phyloP scores from a whole-genome alignment of 106 monocot genomes.

The Hemerocallis citrina region DNA sequence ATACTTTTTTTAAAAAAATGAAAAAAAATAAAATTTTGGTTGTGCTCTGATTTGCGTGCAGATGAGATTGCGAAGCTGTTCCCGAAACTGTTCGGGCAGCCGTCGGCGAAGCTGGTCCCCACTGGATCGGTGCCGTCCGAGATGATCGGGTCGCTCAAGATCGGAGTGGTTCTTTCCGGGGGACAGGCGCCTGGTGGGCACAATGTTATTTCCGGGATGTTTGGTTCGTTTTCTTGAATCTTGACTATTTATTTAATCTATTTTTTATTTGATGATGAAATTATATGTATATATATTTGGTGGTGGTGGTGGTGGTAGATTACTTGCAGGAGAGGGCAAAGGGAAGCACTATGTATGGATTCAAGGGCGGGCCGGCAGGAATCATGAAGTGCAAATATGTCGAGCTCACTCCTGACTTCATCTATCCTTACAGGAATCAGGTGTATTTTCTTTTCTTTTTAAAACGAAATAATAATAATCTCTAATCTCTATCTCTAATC shows the following conservation, averaged over 20 bases:
- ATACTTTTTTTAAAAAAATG: no score
- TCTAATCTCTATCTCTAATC: no score
- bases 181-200: conserved; percentile 98
- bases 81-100: conserved; percentile 78
- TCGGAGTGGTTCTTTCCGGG: conserved; percentile 93
- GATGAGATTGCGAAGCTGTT: conserved; percentile 97
- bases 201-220: conserved; percentile 96
- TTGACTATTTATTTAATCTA: no score
- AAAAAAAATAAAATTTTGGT: no score
- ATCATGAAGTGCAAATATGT: conserved; percentile 94
- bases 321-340: conserved; percentile 68
- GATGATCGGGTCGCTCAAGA: conserved; percentile 27
- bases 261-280: no score
- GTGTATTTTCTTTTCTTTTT: conserved; percentile 11
- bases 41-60: conserved; percentile 19
- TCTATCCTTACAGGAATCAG: conserved; percentile 96
- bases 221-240: conserved; percentile 45
- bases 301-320: conserved; percentile 50
- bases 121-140: conserved; percentile 32
- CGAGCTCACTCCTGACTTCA: conserved; percentile 71
- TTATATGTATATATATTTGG: neutral
- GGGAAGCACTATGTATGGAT: conserved; percentile 77
- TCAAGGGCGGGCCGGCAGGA: conserved; percentile 94
- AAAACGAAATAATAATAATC: neutral
- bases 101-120: conserved; percentile 73